These are phyloP conservation scores for Colletotrichum tamarilloi DNA, from an alignment of 2,329 filamentous ascomycete species.

Conservation along the genomic window DNA sequence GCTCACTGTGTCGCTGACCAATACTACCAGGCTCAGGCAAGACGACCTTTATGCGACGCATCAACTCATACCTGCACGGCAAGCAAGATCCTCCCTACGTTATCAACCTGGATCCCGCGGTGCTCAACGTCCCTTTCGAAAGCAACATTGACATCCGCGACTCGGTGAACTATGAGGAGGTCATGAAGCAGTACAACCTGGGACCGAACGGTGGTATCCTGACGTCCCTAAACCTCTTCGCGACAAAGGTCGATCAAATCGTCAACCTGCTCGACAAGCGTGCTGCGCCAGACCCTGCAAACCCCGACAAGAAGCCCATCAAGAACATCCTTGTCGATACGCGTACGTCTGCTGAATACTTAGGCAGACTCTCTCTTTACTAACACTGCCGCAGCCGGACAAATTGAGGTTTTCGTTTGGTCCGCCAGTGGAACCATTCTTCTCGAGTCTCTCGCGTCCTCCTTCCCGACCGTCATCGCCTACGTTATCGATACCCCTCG, in stretches of 20 bases:
- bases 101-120: constrained; percentile 95
- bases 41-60: constrained; percentile 99
- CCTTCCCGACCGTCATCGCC: constrained; percentile 95
- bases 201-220: constrained; percentile 97
- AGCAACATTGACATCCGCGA: constrained; percentile 99
- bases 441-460: constrained; percentile 90
- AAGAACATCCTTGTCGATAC: constrained; percentile 94
- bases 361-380: not conserved
- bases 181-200: constrained; percentile 99
- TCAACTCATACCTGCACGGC: constrained; percentile 90
- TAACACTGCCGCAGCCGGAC: constrained; percentile 67
- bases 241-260: constrained; percentile 98
- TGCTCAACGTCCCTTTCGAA: constrained; percentile 92
- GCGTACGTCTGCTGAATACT: constrained; percentile 50
- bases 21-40: constrained; percentile 83
- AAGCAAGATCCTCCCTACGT: constrained; percentile 89
- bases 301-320: constrained; percentile 71
- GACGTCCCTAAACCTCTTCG: constrained; percentile 95
- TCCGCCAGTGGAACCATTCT: constrained; percentile 94
- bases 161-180: constrained; percentile 98
- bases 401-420: constrained; percentile 99
- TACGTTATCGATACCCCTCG: constrained; percentile 98
- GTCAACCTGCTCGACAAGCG: constrained; percentile 91
- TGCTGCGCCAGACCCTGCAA: constrained; percentile 70
- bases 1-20: constrained; percentile 20